phyloP scores from a whole-genome alignment of 345 rosid genomes.

The Carallia pectinifolia region DNA sequence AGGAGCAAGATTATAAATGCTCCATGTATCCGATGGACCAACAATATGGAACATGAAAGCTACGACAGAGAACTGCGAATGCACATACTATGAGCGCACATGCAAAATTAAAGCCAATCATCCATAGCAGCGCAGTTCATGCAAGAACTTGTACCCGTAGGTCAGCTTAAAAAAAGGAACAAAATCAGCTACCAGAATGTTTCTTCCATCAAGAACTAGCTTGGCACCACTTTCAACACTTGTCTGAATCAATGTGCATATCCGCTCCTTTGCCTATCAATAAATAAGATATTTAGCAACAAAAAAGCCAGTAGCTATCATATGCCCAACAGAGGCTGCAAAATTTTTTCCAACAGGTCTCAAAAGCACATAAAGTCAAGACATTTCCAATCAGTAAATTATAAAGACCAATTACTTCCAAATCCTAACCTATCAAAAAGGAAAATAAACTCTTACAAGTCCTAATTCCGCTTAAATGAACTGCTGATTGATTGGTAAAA shows the following conservation, averaged over 20 bases:
- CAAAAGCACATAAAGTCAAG: not conserved
- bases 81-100: not conserved
- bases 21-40: not conserved
- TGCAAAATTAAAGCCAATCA: not conserved
- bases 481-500: not conserved
- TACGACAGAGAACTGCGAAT: not conserved
- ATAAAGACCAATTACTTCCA: not conserved
- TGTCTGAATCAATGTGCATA: conserved; percentile 44
- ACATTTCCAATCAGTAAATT: not conserved
- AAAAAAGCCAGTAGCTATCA: not conserved
- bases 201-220: conserved; percentile 64
- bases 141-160: not conserved
- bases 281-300: conserved; percentile 1
- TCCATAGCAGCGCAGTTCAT: not conserved
- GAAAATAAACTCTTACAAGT: not conserved
- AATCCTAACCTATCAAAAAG: not conserved
- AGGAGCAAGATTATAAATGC: not conserved
- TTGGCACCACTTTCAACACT: conserved; percentile 53
- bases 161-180: not conserved
- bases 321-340: conserved; percentile 8
- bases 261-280: conserved; percentile 48
- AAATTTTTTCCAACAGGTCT: not conserved
- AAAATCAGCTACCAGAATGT: conserved; percentile 39
- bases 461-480: too few species aligned
- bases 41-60: not conserved